Evolutionary conservation across 768 basidiomycete species (phyloP), one percentile per base, ranked within the genome.

Genomic region (Lanmaoa rubissima): DNA sequence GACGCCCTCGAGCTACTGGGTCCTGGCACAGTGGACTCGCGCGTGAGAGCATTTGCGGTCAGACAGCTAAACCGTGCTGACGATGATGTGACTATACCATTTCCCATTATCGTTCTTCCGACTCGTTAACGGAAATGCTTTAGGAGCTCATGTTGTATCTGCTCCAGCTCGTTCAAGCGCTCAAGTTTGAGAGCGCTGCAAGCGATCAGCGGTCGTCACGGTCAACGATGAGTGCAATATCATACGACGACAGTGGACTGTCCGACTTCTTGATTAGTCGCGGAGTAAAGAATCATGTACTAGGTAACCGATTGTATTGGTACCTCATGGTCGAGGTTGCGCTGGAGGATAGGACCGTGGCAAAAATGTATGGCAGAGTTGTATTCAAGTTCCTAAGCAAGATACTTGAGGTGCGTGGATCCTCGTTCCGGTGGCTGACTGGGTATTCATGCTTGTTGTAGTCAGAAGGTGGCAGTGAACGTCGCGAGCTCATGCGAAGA

Each of bases 301-400:
- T 99, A 2, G 97, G 95, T 0, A 98, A 98, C 64, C 81, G 92
- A 26, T 78, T 98, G 61, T 90, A 96, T 69, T 98, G 97, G 97
- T 99, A 98, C 65, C 84, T 98, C 53, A 94, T 94, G 84, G 95
- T 98, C 5, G 97, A 98, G 69, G 87, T 94, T 17, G 91, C 92
- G 21, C 74, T 92, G 44, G 92, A 94, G 65, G 92, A 94, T 66
- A 85, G 86, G 57, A 78, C 85, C 24, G 84, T 92, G 69, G 90
- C 91, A 4, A 94, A 93, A 76, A 94, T 96, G 90, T 98, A 94
- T 63, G 92, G 88, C 5, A 81, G 87, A 41, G 92, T 97, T 8
- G 91, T 92, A 7, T 95, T 84, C 76, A 89, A 88, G 59, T 98
- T 94, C 67, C 88, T 93, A 83, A 86, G 82, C 65, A 88, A 89